Conservation (phyloP, 2,329 filamentous ascomycete genomes). For the Pseudogymnoascus sp. region DNA sequence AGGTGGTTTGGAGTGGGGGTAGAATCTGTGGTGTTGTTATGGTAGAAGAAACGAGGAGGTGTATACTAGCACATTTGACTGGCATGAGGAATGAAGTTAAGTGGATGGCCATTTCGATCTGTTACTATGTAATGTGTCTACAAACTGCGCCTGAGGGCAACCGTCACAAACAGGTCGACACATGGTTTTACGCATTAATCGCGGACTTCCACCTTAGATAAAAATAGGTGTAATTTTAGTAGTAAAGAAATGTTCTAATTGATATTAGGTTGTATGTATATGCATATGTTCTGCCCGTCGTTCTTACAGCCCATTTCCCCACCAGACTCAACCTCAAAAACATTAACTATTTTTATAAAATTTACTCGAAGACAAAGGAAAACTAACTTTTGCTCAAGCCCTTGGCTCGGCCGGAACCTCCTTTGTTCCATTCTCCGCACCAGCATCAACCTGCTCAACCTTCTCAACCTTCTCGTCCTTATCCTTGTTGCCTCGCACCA, state of each 20-base stretch:
- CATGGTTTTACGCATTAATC: neutral
- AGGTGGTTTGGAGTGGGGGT: neutral
- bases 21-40: neutral
- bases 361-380: neutral
- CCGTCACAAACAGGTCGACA: neutral
- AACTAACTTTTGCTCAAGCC: neutral
- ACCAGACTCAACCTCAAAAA: neutral
- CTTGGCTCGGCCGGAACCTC: neutral
- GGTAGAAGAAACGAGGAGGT: neutral
- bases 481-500: neutral
- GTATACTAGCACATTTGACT: constrained; percentile 5
- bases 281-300: neutral
- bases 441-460: neutral
- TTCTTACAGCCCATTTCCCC: neutral
- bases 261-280: neutral
- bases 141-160: neutral
- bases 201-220: too few species aligned
- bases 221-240: neutral
- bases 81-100: neutral
- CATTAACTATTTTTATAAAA: neutral
- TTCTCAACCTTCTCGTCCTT: neutral
- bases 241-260: neutral
- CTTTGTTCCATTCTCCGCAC: neutral
- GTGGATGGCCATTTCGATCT: neutral
- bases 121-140: neutral